Base-by-base conservation (phyloP, 768 basidiomycete genomes). In the Fomitopsis serialis region DNA sequence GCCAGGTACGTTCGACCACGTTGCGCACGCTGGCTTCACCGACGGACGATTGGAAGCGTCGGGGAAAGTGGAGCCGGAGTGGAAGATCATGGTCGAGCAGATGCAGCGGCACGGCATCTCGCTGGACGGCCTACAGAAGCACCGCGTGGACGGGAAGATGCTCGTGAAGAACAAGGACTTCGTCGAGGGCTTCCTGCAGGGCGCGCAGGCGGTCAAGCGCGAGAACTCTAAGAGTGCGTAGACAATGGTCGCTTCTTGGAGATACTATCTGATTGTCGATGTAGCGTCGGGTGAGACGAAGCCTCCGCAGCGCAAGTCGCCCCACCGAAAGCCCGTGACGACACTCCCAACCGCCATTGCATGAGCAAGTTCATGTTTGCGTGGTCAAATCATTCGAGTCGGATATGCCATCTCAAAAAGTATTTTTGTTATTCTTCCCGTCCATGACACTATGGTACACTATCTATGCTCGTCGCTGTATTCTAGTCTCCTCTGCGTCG, bases 11-110 rank as follows among this genome's bases (percentile, higher is more conserved):
- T 87, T 87, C 64, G 77, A 78, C 53, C 85, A 88, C 60, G 72
- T 85, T 50, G 76, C 79, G 21, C 86, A 87, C 63, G 76, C 87
- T 48, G 84, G 84, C 8, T 67, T 84, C 46, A 77, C 75, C 59
- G 70, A 68, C 50, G 80, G 80, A 3, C 66, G 68, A 50, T 72
- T 81, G 57, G 80, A 83, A 67, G 72, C 78, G 9, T 78, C 78
- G 44, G 75, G 74, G 46, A 77, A 75, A 55, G 69, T 81, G 37
- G 79, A 82, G 45, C 73, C 76, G 0, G 72, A 77, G 24, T 85
- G 82, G 82, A 74, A 70, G 58, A 72, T 60, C 49, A 55, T 62
- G 54, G 56, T 63, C 42, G 52, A 53, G 66, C 68, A 75, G 63
- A 60, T 75, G n/a, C 70, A 72, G 49, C 74, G 72, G 4, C 64